Evolutionary conservation across 2,329 filamentous ascomycete species (phyloP).

Genomic region (Fusarium incarnatum): DNA sequence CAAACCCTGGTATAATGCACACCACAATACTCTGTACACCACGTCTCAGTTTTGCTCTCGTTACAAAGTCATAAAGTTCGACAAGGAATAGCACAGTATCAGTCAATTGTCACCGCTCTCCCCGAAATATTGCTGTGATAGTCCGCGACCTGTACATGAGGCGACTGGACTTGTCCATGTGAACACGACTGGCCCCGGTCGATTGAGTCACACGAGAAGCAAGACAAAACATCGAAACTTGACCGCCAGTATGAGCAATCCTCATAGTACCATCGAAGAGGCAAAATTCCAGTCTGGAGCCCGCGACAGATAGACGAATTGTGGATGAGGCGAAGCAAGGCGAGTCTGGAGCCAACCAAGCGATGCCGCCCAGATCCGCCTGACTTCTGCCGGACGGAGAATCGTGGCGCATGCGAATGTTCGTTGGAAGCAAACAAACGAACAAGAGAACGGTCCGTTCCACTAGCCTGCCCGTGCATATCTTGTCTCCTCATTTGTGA

Average conservation of each 20-base stretch:
- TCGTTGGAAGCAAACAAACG: slow-evolving; percentile 22
- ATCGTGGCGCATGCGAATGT: slow-evolving; percentile 18
- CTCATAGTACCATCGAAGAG: slow-evolving; percentile 33
- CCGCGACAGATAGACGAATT: slow-evolving; percentile 19
- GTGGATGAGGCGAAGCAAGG: slow-evolving; percentile 35
- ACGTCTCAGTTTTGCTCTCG: slow-evolving; percentile 19
- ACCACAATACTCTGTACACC: slow-evolving; percentile 24
- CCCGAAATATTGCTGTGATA: slow-evolving; percentile 12
- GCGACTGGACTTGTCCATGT: slow-evolving; percentile 39
- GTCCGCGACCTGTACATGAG: slow-evolving; percentile 30
- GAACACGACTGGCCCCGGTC: slow-evolving; percentile 30
- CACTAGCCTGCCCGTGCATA: slow-evolving; percentile 40
- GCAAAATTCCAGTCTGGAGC: slow-evolving; percentile 31
- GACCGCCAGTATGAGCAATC: slow-evolving; percentile 42
- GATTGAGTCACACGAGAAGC: slow-evolving; percentile 40
- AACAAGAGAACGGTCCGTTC: slow-evolving; percentile 46
- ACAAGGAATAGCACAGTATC: slow-evolving; percentile 31
- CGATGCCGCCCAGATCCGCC: slow-evolving; percentile 34
- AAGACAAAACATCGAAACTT: slow-evolving; percentile 31
- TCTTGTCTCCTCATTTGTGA: slow-evolving; percentile 17
- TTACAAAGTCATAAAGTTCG: slow-evolving; percentile 25
- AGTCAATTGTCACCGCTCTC: slow-evolving; percentile 29
- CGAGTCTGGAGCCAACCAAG: slow-evolving; percentile 38
- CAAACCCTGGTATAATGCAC: slow-evolving; percentile 37
- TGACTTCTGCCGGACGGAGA: slow-evolving; percentile 21